A percentile compares a stretch with the other conserved stretches of the same genome.
These are phyloP conservation scores for Patellifolia procumbens DNA, from an alignment of 179 eudicot genomes.

Conservation along the genomic window DNA sequence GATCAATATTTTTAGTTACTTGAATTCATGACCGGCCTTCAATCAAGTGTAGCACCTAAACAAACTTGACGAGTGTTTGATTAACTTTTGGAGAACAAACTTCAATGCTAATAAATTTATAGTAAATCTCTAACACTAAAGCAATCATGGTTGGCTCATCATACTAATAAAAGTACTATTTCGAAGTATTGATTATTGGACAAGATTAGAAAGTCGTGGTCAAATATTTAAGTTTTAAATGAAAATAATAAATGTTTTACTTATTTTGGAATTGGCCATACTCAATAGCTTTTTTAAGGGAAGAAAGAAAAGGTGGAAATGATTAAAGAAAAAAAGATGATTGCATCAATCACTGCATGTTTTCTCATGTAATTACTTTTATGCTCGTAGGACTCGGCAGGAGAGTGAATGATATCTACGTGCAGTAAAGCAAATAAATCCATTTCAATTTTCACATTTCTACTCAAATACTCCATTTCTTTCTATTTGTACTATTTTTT, in stretches of 20 bases:
- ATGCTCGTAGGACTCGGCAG: not conserved
- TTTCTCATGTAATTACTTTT: slow-evolving; percentile 9
- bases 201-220: slow-evolving; percentile 8
- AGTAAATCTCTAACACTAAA: not conserved
- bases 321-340: slow-evolving; percentile 30
- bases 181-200: not conserved
- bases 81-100: too few relatives aligned
- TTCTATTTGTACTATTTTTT: not conserved
- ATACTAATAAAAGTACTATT: not conserved
- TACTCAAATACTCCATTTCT: not conserved
- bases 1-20: too few relatives aligned
- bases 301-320: slow-evolving; percentile 5
- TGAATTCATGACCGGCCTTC: too few relatives aligned
- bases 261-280: not conserved
- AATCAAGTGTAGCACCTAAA: too few relatives aligned
- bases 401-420: slow-evolving; percentile 29
- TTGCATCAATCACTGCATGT: slow-evolving; percentile 35
- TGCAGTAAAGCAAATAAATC: slow-evolving; percentile 19
- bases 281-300: slow-evolving; percentile 5
- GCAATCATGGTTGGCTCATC: not conserved
- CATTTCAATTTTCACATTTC: too few relatives aligned
- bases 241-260: not conserved
- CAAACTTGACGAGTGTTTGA: too few relatives aligned
- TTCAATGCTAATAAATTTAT: too few relatives aligned
- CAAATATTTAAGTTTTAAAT: not conserved